These are phyloP conservation scores for Pisolithus albus DNA, from an alignment of 768 basidiomycete species.

Conservation along the genomic window DNA sequence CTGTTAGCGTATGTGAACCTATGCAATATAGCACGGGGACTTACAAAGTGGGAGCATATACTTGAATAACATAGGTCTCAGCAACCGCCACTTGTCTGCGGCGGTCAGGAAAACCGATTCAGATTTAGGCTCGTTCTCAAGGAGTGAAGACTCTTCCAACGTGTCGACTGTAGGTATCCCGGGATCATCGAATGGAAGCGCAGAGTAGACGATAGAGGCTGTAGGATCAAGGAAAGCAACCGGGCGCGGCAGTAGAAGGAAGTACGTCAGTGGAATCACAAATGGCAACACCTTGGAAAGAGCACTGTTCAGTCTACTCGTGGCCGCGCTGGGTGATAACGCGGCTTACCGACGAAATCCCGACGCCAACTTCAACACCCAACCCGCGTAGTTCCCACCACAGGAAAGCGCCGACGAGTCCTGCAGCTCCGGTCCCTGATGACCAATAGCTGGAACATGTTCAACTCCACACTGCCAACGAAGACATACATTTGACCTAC, in stretches of 20 bases:
- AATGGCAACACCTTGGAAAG: conserved; percentile 67
- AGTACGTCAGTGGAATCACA: conserved; percentile 70
- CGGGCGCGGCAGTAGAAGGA: conserved; percentile 65
- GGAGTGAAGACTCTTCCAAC: conserved; percentile 24
- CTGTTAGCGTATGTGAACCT: conserved; percentile 10
- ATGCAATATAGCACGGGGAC: conserved; percentile 23
- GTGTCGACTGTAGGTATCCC: conserved; percentile 15
- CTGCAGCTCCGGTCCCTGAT: conserved; percentile 90
- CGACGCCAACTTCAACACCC: conserved; percentile 79
- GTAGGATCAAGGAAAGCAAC: conserved; percentile 41
- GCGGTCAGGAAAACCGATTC: conserved; percentile 47
- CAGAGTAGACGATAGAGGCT: conserved; percentile 30
- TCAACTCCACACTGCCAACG: neutral
- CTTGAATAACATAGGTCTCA: conserved; percentile 67
- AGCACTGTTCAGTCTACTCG: neutral
- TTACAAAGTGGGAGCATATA: conserved; percentile 94
- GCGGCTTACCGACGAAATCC: conserved; percentile 65
- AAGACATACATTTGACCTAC: conserved; percentile 31
- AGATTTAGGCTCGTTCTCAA: conserved; percentile 31
- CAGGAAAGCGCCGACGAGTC: conserved; percentile 82
- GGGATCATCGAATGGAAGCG: conserved; percentile 30
- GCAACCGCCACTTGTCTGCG: conserved; percentile 73
- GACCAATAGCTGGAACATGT: conserved; percentile 69
- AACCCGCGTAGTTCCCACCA: conserved; percentile 92
- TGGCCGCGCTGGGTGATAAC: neutral